A percentile compares a stretch with the other conserved stretches of the same genome.
Conservation (phyloP, 768 basidiomycete species). For the Pleurotus eryngii region DNA sequence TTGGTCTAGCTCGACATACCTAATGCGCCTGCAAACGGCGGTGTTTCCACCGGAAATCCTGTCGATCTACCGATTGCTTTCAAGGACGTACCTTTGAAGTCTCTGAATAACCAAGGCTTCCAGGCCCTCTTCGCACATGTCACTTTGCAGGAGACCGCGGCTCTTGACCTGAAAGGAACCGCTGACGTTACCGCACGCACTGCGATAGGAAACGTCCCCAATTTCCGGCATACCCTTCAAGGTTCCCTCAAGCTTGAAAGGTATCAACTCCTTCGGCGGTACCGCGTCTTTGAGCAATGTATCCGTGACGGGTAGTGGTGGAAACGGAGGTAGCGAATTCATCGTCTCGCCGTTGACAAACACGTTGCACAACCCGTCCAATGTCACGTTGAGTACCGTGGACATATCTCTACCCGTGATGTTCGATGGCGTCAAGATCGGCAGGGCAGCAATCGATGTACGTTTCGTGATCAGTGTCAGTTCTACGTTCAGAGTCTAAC, state of each 20-base stretch:
- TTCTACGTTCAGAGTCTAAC: not conserved
- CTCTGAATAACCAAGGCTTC: conserved; percentile 55
- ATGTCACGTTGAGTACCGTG: conserved; percentile 58
- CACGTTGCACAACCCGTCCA: conserved; percentile 62
- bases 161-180: conserved; percentile 50
- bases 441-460: conserved; percentile 57
- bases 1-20: conserved; percentile 48
- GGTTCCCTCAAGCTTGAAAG: conserved; percentile 53
- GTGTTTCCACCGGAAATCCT: conserved; percentile 68
- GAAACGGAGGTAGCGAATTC: conserved; percentile 55
- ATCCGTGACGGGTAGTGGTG: conserved; percentile 62
- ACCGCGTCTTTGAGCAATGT: conserved; percentile 52
- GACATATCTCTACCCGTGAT: conserved; percentile 56
- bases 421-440: conserved; percentile 53
- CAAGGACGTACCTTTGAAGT: conserved; percentile 49
- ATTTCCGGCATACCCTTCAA: conserved; percentile 64
- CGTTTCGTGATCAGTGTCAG: conserved; percentile 15
- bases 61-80: conserved; percentile 58
- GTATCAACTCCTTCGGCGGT: conserved; percentile 58
- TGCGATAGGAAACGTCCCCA: conserved; percentile 62
- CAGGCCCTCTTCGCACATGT: conserved; percentile 55
- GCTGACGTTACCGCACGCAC: conserved; percentile 60
- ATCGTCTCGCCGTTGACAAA: conserved; percentile 57
- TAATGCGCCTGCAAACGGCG: conserved; percentile 44
- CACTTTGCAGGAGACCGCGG: conserved; percentile 42